Conservation (phyloP, 1,284 basidiomycete species). For the Malassezia obtusa region DNA sequence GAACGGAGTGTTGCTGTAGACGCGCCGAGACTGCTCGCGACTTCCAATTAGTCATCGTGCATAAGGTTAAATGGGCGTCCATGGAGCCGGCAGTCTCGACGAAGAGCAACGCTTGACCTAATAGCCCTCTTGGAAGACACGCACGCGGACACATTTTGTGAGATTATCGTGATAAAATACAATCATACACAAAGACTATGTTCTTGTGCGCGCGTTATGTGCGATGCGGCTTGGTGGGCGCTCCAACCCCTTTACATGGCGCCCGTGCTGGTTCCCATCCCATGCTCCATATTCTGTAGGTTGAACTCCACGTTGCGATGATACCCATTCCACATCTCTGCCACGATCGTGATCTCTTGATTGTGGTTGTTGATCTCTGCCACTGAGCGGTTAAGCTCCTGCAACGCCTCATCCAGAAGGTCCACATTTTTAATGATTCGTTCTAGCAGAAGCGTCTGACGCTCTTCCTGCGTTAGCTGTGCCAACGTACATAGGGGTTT, state of each 20-base stretch:
- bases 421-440: conserved; percentile 82
- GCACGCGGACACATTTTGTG: no score
- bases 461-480: conserved; percentile 59
- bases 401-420: conserved; percentile 47
- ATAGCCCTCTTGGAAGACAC: no score
- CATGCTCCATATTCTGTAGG: conserved; percentile 30
- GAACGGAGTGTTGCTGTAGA: no score
- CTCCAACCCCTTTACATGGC: not conserved
- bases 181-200: no score
- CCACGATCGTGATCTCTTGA: conserved; percentile 36
- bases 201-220: no score
- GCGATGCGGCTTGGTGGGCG: no score
- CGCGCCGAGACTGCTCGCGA: no score
- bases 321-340: conserved; percentile 44
- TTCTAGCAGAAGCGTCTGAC: conserved; percentile 76
- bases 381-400: conserved; percentile 69
- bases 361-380: conserved; percentile 49
- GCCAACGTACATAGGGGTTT: conserved; percentile 17
- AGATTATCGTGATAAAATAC: not conserved
- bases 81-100: no score
- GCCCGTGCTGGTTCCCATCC: not conserved
- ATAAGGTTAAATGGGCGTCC: not conserved
- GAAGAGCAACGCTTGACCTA: no score
- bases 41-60: not conserved
- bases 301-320: conserved; percentile 44